Conservation (phyloP, 75 land plant genomes). For the Larix kaempferi region DNA sequence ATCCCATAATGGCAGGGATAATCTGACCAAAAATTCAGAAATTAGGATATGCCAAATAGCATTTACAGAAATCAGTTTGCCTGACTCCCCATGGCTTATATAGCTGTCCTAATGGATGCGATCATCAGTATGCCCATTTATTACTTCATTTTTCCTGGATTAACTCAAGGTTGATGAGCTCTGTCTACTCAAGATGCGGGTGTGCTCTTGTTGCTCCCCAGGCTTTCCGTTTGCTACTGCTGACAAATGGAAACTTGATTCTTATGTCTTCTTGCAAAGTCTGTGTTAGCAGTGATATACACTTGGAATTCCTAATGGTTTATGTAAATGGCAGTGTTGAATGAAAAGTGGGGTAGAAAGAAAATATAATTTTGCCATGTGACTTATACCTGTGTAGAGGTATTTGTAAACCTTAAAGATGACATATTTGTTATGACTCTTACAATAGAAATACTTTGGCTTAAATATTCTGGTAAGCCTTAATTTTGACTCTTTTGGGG, state of each 20-base stretch:
- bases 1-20: background rate
- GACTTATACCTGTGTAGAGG: background rate
- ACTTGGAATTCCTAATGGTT: background rate
- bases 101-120: background rate
- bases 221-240: background rate
- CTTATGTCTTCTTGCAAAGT: background rate
- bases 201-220: background rate
- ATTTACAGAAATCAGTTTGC: background rate
- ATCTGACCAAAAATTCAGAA: background rate
- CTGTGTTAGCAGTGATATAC: background rate
- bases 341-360: background rate
- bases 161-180: background rate
- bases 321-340: background rate
- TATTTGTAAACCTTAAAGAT: too few relatives aligned
- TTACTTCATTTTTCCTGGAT: too few relatives aligned
- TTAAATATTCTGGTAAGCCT: too few relatives aligned
- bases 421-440: too few relatives aligned
- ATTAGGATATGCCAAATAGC: background rate
- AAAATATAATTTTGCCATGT: background rate
- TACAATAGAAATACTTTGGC: too few relatives aligned
- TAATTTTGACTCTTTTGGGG: too few relatives aligned
- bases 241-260: background rate
- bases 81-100: background rate
- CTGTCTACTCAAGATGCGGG: background rate
- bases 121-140: background rate